Evolutionary conservation across 257 asterid species (phyloP).

Genomic region (Solanum ahanhuiri): DNA sequence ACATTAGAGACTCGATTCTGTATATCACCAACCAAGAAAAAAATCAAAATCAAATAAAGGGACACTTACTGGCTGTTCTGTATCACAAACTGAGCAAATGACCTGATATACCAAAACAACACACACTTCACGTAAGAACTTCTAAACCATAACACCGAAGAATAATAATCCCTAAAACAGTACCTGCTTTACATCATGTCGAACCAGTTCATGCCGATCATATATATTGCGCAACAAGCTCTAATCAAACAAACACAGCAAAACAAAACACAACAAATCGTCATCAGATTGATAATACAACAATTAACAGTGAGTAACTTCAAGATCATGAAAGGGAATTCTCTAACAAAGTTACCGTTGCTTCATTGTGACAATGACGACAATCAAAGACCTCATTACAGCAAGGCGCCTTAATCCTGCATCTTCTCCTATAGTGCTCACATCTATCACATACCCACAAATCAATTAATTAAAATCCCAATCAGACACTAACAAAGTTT

Average conservation of each 20-base stretch:
- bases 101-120: conserved; percentile 41
- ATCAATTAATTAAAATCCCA: not conserved
- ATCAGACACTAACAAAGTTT: not conserved
- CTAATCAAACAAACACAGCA: conserved; percentile 27
- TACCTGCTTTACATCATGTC: conserved; percentile 83
- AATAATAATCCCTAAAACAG: conserved; percentile 3
- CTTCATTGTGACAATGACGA: conserved; percentile 72
- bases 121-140: not conserved
- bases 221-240: conserved; percentile 37
- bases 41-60: not conserved
- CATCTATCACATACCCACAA: conserved; percentile 22
- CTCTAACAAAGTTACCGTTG: conserved; percentile 20
- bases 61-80: conserved; percentile 79
- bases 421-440: conserved; percentile 64
- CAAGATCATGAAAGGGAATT: not conserved
- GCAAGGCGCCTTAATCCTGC: conserved; percentile 66
- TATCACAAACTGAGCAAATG: conserved; percentile 91
- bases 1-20: not conserved
- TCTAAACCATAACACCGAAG: not conserved
- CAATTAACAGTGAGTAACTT: not conserved
- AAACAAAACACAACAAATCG: not conserved
- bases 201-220: conserved; percentile 78
- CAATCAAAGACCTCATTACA: conserved; percentile 66
- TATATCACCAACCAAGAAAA: not conserved
- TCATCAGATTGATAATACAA: not conserved